Conservation (phyloP, 257 asterid species). For the Datura wrightii region DNA sequence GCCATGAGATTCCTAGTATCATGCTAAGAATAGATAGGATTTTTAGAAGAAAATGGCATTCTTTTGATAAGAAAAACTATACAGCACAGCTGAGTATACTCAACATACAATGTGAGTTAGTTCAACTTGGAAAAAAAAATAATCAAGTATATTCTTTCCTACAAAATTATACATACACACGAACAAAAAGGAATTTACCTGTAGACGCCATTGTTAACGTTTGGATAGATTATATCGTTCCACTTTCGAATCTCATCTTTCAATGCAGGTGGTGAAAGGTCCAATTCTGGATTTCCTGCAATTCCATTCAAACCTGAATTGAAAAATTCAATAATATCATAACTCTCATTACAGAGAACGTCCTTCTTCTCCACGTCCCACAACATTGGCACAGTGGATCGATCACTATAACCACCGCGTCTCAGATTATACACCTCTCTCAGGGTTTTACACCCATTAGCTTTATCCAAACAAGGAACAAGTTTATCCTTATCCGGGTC, state of each 20-base stretch:
- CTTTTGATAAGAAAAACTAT: not conserved
- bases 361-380: slow-evolving; percentile 75
- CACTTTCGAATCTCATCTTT: slow-evolving; percentile 62
- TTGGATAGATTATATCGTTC: slow-evolving; percentile 81
- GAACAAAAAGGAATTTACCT: slow-evolving; percentile 45
- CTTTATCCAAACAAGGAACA: slow-evolving; percentile 63
- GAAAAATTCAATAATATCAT: slow-evolving; percentile 72
- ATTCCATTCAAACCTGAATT: slow-evolving; percentile 69
- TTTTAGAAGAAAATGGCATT: not conserved
- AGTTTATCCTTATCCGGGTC: slow-evolving; percentile 35
- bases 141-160: not conserved
- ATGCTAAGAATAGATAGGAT: not conserved
- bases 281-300: slow-evolving; percentile 61
- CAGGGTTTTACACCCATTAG: slow-evolving; percentile 66
- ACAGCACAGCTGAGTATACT: not conserved
- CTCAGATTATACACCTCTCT: slow-evolving; percentile 69
- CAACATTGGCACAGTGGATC: slow-evolving; percentile 91
- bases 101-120: not conserved
- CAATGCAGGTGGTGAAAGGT: slow-evolving; percentile 71
- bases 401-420: slow-evolving; percentile 70
- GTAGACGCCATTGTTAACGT: slow-evolving; percentile 85
- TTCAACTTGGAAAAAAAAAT: not conserved
- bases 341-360: slow-evolving; percentile 92
- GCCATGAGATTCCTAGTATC: not conserved
- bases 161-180: slow-evolving; percentile 32